Base-by-base conservation (phyloP, 768 basidiomycete species). In the Saitozyma sp. region DNA sequence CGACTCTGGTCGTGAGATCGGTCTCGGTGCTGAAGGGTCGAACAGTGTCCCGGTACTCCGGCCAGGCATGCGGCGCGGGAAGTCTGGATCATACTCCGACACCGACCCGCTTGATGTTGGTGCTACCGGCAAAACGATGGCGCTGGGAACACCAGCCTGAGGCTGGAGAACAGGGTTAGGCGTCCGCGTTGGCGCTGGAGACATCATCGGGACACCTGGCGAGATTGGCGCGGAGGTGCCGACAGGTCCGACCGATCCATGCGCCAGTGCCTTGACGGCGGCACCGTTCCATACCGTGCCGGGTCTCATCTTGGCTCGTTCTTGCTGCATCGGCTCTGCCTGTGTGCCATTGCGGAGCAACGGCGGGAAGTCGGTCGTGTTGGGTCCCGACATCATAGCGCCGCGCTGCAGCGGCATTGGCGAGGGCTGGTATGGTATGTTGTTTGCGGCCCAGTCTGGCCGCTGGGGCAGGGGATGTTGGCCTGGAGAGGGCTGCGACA, bases 371-470 rank as follows among this genome's bases (percentile, higher is more conserved):
- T 74, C 72, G 8, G 64, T 51, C 1, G 62, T 49, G 45, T 49
- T 66, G 1, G 66, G 59, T 38, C 53, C 56, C 29, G 29, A 29
- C 2, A 29, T 29, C 20, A 45, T 49, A 9, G 50, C 29, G 17
- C 52, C 59, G 8, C 58, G 41, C 6, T 38, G 14, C 48, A 58
- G 41, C 11, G 70, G 69, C 29, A 67, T 39, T 14, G 73, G 68
- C 37, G 70, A 68, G 9, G 73, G 73, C 46, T 72, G 69, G 60
- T 75, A 75, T 56, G 64, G 71, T 13, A 75, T 62, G 52, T 75
- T 72, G 50, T 72, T 69, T 6, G 70, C 69, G 13, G 74, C 65
- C 74, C 74, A 76, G 46, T 76, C 72, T 19, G 74, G 74, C 48
- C 67, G 55, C n/a, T 67, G 63, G 20, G 74, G 74, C 9, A 76